Evolutionary conservation across 306 rosid species (phyloP), one percentile per base, ranked within the genome.

Genomic region (Pterocarpus santalinus): DNA sequence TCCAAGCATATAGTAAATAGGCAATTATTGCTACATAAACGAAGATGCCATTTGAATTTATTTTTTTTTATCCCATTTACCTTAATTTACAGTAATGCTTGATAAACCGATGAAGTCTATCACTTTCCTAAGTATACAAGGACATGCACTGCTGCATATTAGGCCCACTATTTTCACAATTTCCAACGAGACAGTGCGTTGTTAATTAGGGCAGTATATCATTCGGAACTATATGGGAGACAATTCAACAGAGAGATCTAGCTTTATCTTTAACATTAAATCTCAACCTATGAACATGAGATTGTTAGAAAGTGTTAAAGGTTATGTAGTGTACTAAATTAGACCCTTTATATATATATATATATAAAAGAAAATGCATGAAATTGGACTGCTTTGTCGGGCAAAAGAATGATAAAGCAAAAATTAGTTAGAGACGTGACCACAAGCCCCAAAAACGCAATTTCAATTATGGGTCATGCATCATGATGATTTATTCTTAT

Each of bases 351-450:
- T 5, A n/a, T n/a, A 22, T 52, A 13, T 52, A 13, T 5, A 43
- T 5, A 43, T 5, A 43, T 4, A 43, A 43, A 2, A 4, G 34
- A 62, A 33, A 64, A 35, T 58, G 64, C 36, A 34, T 44, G 39
- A 71, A 61, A 47, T 13, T 46, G 4, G 78, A 80, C 56, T 14
- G 33, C 57, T 38, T 61, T 80, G 83, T 80, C 65, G 78, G 63
- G 30, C 13, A 49, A 53, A 73, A 44, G 67, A 73, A 32, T 1
- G 7, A 55, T 73, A 73, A 77, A 83, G 75, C 72, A 60, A 57
- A 73, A 64, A 60, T 78, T 73, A 39, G 84, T 84, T 79, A 58
- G 62, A 22, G 69, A 72, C 3, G 75, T 65, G 79, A 63, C 82
- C 69, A 62, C 13, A 14, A 11, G 33, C 7, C 65, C 80, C 32